Percentiles rank a stretch among this genome's conserved stretches.
Conservation (phyloP, 345 rosid genomes). For the Trapa bicornis region DNA sequence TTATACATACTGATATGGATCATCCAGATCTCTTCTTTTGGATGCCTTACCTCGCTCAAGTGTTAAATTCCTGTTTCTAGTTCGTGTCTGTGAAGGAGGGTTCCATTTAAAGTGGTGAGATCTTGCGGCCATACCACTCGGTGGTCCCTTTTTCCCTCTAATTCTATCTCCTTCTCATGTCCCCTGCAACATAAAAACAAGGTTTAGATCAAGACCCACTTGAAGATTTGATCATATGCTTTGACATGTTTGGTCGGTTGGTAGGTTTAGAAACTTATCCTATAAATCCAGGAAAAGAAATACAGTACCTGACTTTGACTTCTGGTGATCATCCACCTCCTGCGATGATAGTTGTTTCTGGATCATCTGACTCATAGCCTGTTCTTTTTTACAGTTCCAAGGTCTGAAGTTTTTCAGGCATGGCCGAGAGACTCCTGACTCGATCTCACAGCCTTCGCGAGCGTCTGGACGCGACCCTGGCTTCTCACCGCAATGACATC, state of each 20-base stretch:
- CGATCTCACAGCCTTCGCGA: constrained; percentile 60
- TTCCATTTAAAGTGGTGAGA: no score
- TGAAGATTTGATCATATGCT: neutral
- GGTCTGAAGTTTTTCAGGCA: constrained; percentile 16
- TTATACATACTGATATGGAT: no score
- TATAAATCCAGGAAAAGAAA: constrained; percentile 13
- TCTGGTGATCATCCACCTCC: constrained; percentile 7
- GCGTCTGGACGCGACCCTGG: constrained; percentile 67
- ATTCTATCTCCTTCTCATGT: no score
- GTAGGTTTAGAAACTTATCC: constrained; percentile 16
- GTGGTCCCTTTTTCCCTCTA: no score
- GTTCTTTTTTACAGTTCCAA: neutral
- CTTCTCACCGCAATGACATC: constrained; percentile 49
- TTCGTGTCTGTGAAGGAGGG: no score
- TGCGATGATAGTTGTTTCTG: constrained; percentile 2
- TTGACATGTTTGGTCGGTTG: neutral
- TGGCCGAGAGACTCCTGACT: constrained; percentile 45
- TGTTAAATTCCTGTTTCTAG: no score
- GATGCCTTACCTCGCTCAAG: no score
- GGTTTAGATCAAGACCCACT: no score
- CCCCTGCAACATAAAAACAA: no score
- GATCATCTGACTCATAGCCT: neutral
- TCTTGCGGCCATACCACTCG: no score
- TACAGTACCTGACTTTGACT: constrained; percentile 10
- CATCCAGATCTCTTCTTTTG: no score